Conservation (phyloP, 2,329 filamentous ascomycete species). For the Tolypocladium ophioglossoides region DNA sequence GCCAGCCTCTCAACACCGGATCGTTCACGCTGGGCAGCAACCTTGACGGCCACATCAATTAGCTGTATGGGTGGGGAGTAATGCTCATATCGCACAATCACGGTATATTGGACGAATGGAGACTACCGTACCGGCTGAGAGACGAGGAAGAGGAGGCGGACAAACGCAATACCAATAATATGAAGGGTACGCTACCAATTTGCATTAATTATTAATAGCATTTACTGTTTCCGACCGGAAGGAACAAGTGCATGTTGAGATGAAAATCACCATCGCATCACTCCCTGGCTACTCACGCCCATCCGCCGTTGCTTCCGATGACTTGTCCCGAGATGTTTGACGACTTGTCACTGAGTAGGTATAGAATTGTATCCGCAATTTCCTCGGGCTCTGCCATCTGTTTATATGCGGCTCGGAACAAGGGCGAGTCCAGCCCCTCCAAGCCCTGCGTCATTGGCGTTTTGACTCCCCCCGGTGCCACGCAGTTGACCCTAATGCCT, state of each 20-base stretch:
- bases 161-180: too few species aligned
- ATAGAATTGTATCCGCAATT: slow-evolving; percentile 1
- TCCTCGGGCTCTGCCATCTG: not conserved
- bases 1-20: not conserved
- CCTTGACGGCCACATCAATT: not conserved
- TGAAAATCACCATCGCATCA: too few species aligned
- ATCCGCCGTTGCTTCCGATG: not conserved
- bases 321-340: slow-evolving; percentile 1
- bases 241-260: too few species aligned
- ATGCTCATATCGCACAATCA: not conserved
- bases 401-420: not conserved
- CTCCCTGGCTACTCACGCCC: not conserved
- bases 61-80: not conserved
- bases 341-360: not conserved
- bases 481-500: slow-evolving; percentile 36
- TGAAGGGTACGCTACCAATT: too few species aligned
- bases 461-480: slow-evolving; percentile 52
- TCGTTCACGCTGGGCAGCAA: not conserved
- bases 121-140: not conserved
- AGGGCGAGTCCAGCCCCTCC: too few species aligned
- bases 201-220: too few species aligned
- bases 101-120: not conserved
- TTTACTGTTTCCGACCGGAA: too few species aligned
- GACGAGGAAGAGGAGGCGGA: not conserved
- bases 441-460: slow-evolving; percentile 25